Base-by-base conservation (phyloP, 2,329 filamentous ascomycete species). In the Botrytis squamosa region DNA sequence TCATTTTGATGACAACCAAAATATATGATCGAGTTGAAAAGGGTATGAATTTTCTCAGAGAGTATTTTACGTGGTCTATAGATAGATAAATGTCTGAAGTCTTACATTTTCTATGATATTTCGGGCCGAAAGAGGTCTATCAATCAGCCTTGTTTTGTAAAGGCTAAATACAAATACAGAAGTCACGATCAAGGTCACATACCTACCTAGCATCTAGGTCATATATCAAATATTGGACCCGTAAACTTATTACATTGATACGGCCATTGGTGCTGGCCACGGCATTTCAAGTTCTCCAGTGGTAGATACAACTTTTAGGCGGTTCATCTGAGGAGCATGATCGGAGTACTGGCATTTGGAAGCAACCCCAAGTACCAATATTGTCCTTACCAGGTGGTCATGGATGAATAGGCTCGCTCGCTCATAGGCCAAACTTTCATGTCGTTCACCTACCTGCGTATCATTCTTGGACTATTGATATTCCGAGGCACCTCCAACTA, bases 81-180 rank as follows among this genome's bases (percentile, higher is more conserved):
- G 38, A 29, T 25, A 68, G 16, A 57, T n/a, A 68, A 55, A 68
- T 57, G 25, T 55, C 65, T 68, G 49, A 25, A 68, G 25, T 68
- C 65, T 42, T 67, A 22, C 65, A 55, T 55, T 67, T 40, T n/a
- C n/a, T 40, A 60, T 76, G 62, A 67, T 20, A 67, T 52, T 33
- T 72, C 60, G 63, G 57, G 60, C 73, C 70, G 38, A 44, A 66
- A 74, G 70, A 63, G 64, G 64, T 46, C 69, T 42, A 40, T 49
- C 46, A 75, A 57, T 42, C 73, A 75, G 75, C 75, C 75, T 75
- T 55, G 68, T 59, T 52, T 29, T n/a, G 20, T 44, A 59, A 65
- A 74, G 73, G 71, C 75, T 74, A 74, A 60, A 63, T 59, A 52
- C 60, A 67, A 59, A 42, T 64, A 46, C 49, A 68, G 66, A 68